Conservation (phyloP, 805 yeast genomes). For the Torulaspora gathmanii region DNA sequence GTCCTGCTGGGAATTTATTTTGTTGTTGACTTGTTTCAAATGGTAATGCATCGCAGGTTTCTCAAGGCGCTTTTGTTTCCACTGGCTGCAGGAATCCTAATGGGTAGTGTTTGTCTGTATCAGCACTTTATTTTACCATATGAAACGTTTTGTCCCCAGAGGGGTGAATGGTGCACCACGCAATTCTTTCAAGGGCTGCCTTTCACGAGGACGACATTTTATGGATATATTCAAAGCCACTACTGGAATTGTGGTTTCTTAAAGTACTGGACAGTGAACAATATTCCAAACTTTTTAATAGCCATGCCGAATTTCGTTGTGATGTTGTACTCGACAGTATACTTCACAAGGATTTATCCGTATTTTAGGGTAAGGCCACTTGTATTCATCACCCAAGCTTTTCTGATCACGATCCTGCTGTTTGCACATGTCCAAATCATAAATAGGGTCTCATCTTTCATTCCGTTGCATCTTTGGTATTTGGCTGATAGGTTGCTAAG, state of each 20-base stretch:
- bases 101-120: slow-evolving; percentile 44
- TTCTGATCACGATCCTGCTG: slow-evolving; percentile 48
- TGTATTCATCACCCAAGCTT: slow-evolving; percentile 40
- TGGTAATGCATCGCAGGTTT: slow-evolving; percentile 16
- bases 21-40: slow-evolving; percentile 48
- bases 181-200: slow-evolving; percentile 38
- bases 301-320: slow-evolving; percentile 63
- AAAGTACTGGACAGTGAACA: slow-evolving; percentile 74
- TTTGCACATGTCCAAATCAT: slow-evolving; percentile 84
- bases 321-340: slow-evolving; percentile 39
- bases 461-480: slow-evolving; percentile 76
- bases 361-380: slow-evolving; percentile 39
- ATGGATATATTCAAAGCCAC: slow-evolving; percentile 63
- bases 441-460: slow-evolving; percentile 69
- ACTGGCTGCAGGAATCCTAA: slow-evolving; percentile 51
- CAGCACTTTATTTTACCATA: slow-evolving; percentile 52
- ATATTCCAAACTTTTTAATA: slow-evolving; percentile 76
- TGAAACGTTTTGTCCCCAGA: slow-evolving; percentile 55
- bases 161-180: slow-evolving; percentile 74
- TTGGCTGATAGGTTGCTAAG: slow-evolving; percentile 41
- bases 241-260: slow-evolving; percentile 87
- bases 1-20: slow-evolving; percentile 65
- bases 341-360: slow-evolving; percentile 38
- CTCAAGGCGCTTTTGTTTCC: slow-evolving; percentile 30
- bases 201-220: slow-evolving; percentile 42